Conservation (phyloP, 2,329 filamentous ascomycete species). For the Macrophomina tecta region DNA sequence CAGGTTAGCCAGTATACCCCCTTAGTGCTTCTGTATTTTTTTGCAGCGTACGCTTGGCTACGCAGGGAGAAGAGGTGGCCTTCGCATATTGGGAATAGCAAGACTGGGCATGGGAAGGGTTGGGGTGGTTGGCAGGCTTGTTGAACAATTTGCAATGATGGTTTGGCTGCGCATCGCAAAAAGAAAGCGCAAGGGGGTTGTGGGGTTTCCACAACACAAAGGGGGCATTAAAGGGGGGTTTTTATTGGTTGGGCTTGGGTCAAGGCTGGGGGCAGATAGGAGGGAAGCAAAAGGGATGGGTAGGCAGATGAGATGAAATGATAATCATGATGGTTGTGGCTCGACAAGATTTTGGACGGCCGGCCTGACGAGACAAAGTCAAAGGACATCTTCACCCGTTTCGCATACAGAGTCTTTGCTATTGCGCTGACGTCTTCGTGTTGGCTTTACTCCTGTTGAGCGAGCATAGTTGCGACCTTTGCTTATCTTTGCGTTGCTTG, state of each 20-base stretch:
- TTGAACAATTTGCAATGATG: slow-evolving; percentile 14
- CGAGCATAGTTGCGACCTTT: not conserved
- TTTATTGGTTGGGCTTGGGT: not conserved
- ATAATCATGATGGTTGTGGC: slow-evolving; percentile 23
- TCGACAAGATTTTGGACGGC: not conserved
- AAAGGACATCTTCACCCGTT: not conserved
- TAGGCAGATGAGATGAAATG: slow-evolving; percentile 24
- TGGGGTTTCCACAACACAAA: not conserved
- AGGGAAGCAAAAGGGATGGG: slow-evolving; percentile 1
- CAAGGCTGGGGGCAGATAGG: not conserved
- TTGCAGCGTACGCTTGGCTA: slow-evolving; percentile 22
- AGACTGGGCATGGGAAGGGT: not conserved
- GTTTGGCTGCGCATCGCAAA: slow-evolving; percentile 7
- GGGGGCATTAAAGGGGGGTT: slow-evolving; percentile 3
- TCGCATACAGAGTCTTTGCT: not conserved
- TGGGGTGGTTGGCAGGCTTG: not conserved
- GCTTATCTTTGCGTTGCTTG: not conserved
- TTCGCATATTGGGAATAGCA: not conserved
- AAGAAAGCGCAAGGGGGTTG: slow-evolving; percentile 10
- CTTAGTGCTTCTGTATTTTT: slow-evolving; percentile 21
- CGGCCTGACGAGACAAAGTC: slow-evolving; percentile 20
- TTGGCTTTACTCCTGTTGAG: too few relatives aligned
- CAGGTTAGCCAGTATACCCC: slow-evolving; percentile 25
- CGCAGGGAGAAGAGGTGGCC: slow-evolving; percentile 17
- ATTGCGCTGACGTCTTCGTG: not conserved